phyloP scores from a whole-genome alignment of 768 basidiomycete genomes.

The Leccinum truebloodii region DNA sequence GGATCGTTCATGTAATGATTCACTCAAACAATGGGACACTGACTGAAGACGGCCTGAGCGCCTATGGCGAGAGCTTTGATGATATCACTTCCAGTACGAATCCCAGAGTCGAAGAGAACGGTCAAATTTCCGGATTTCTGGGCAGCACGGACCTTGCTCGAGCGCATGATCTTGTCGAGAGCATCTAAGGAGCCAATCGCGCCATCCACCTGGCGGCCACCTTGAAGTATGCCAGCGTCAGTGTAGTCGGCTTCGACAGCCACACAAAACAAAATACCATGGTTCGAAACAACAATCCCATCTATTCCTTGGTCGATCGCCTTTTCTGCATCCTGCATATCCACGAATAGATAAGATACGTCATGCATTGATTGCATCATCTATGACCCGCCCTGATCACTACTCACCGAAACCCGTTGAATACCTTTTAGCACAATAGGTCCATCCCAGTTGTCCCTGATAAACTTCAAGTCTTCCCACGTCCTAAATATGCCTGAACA shows the following conservation, averaged over 20 bases:
- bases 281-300: conserved; percentile 50
- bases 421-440: conserved; percentile 80
- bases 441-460: conserved; percentile 76
- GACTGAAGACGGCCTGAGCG: conserved; percentile 77
- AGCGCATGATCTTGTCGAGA: conserved; percentile 68
- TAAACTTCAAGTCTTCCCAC: conserved; percentile 72
- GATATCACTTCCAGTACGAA: conserved; percentile 81
- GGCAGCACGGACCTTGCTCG: conserved; percentile 54
- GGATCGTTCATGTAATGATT: background rate
- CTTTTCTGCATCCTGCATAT: conserved; percentile 47
- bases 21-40: conserved; percentile 29
- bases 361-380: background rate
- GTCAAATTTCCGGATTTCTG: conserved; percentile 65
- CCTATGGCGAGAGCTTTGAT: conserved; percentile 85
- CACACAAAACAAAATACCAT: conserved; percentile 21
- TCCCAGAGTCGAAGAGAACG: conserved; percentile 69
- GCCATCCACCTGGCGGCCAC: conserved; percentile 79
- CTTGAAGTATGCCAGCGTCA: conserved; percentile 33
- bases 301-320: conserved; percentile 45
- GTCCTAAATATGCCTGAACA: conserved; percentile 62
- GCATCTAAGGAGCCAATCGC: conserved; percentile 75
- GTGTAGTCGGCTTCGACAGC: background rate
- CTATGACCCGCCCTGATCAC: background rate
- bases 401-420: conserved; percentile 55
- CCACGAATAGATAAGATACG: background rate